Evolutionary conservation across 192 early-diverging fungal species (phyloP), one percentile per base, ranked within the genome.

Genomic region (Gryganskiella cystojenkinii): DNA sequence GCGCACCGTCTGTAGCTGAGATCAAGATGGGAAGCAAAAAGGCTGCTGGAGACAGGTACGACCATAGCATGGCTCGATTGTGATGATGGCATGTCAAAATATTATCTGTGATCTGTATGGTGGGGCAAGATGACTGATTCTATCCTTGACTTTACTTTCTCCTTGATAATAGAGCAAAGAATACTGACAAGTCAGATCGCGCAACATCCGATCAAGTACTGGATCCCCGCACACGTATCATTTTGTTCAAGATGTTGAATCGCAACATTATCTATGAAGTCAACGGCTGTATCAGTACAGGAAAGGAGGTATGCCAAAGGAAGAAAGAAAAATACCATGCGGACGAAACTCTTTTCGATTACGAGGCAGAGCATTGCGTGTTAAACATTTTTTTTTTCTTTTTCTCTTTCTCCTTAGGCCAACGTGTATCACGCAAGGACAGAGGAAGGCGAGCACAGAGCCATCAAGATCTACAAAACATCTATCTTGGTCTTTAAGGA

Each of bases 401-500:
- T 10, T 46, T 49, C 11, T 81, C 70, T 54, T 71, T 80, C 10
- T 64, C 7, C 17, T 4, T 37, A 90, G 82, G 98, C 98, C 64
- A 99, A 99, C 79, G 98, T 99, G 19, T 99, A 99, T 67, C 96
- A 99, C 60, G 98, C 98, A 8, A 83, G 88, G 17, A 97, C 95
- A 11, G 94, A 94, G 50, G 69, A 83, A 14, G 93, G 92, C 28
- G 81, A 86, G 45, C 95, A 97, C 70, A 83, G 92, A 6, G 96
- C 98, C 9, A 95, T 99, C 71, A 98, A 99, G 70, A 91, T 99
- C 34, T 99, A 99, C 86, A 99, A 99, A 71, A 98, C 98, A 25
- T 97, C 95, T n/a, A 97, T 99, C 61, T 84, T 99, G 66, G 89
- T 91, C 1, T 99, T 99, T 83, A 98, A 98, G 84, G 98, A 99